Conservation (phyloP, 2,329 filamentous ascomycete genomes). For the Alternaria ventricosa region DNA sequence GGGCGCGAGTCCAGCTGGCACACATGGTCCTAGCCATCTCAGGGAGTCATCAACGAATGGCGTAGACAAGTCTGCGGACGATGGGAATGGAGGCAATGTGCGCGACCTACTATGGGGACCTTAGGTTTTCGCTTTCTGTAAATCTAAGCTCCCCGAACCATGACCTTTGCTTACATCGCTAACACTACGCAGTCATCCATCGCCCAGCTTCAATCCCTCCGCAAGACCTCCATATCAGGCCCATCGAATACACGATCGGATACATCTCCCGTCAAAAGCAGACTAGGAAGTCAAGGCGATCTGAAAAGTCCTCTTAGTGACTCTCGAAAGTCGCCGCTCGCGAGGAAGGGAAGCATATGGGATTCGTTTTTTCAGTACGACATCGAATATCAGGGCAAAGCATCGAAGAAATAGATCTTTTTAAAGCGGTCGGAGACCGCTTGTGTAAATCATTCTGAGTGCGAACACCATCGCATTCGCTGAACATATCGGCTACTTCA, state of each 20-base stretch:
- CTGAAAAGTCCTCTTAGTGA: constrained; percentile 6
- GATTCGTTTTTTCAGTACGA: constrained; percentile 50
- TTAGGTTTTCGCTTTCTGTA: constrained; percentile 43
- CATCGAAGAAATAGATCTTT: constrained; percentile 35
- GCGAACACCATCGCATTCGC: background rate
- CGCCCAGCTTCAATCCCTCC: constrained; percentile 20
- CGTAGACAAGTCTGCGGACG: constrained; percentile 30
- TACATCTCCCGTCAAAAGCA: constrained; percentile 21
- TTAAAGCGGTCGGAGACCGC: background rate
- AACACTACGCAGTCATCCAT: constrained; percentile 15
- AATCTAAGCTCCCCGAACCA: constrained; percentile 37
- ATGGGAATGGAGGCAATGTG: constrained; percentile 49
- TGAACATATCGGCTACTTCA: background rate
- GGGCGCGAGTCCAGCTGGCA: constrained; percentile 40
- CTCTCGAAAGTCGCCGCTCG: constrained; percentile 6
- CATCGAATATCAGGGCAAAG: constrained; percentile 48
- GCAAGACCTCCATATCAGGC: constrained; percentile 19
- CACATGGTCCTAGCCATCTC: constrained; percentile 43
- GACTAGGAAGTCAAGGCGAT: constrained; percentile 27
- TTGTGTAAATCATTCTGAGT: background rate
- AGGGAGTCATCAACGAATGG: constrained; percentile 40
- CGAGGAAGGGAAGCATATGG: constrained; percentile 45
- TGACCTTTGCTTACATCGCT: constrained; percentile 7
- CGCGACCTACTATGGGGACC: constrained; percentile 54
- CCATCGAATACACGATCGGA: constrained; percentile 20